A percentile compares a stretch with the other conserved stretches of the same genome.
Evolutionary conservation across 179 eudicot species (phyloP).

Genomic region (Heliamphora pulchella): DNA sequence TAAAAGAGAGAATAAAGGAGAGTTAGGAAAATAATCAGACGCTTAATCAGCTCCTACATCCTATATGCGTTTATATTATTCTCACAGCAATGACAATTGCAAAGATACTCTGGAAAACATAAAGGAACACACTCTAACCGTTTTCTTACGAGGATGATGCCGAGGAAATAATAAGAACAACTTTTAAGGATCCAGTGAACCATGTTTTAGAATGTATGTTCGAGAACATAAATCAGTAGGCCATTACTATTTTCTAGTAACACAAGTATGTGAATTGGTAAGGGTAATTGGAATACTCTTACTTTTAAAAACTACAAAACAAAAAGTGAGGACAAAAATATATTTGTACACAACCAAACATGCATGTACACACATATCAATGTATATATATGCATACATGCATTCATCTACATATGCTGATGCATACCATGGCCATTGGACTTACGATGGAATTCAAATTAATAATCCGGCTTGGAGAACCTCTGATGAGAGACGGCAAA

Average conservation of each 20-base stretch:
- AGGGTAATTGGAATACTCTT: background rate
- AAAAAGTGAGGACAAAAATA: background rate
- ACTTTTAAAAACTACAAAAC: background rate
- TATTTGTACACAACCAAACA: background rate
- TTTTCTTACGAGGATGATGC: too few species aligned
- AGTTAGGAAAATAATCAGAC: too few species aligned
- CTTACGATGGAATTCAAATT: slow-evolving; percentile 92
- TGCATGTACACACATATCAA: background rate
- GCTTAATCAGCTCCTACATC: too few species aligned
- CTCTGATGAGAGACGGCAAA: slow-evolving; percentile 83
- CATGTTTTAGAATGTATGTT: background rate
- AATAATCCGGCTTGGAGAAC: slow-evolving; percentile 84
- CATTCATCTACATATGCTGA: background rate
- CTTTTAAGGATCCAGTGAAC: background rate
- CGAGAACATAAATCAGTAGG: background rate
- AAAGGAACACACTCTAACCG: too few species aligned
- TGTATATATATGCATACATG: background rate
- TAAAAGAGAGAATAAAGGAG: too few species aligned
- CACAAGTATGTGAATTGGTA: background rate
- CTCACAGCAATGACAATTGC: too few species aligned
- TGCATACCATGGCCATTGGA: slow-evolving; percentile 15
- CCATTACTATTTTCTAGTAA: background rate
- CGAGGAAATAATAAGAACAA: background rate
- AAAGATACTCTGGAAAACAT: too few species aligned
- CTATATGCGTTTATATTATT: too few species aligned